These are phyloP conservation scores for Straminergon stramineum DNA, from an alignment of 225 moss, liverwort and hornwort species.

Conservation along the genomic window DNA sequence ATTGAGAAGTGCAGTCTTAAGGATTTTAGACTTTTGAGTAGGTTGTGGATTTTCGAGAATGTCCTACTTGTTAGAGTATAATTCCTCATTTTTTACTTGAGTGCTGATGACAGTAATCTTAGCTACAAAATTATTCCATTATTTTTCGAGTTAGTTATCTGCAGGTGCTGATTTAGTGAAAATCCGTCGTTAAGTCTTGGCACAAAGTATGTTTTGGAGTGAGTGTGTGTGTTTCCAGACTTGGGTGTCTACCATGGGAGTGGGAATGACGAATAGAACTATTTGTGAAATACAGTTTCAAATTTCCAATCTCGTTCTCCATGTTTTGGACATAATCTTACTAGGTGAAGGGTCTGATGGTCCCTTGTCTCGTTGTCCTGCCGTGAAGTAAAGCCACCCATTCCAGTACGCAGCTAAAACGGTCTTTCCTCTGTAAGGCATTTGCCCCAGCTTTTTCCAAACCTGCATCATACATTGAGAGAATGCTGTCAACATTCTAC, in stretches of 20 bases:
- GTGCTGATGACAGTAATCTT: neutral
- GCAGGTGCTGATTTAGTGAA: neutral
- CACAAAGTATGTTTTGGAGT: too few relatives aligned
- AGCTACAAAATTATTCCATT: neutral
- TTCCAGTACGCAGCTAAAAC: conserved; percentile 40
- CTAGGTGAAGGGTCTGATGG: conserved; percentile 25
- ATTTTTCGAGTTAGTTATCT: neutral
- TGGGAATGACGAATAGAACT: neutral
- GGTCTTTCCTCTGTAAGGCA: conserved; percentile 46
- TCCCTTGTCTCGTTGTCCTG: conserved; percentile 49
- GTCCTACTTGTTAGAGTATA: neutral
- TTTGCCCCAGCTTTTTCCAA: conserved; percentile 34
- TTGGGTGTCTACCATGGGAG: neutral
- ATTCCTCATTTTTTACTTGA: neutral
- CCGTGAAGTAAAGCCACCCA: conserved; percentile 49
- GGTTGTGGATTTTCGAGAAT: neutral
- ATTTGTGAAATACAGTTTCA: neutral
- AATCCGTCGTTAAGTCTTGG: neutral
- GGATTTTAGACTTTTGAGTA: neutral
- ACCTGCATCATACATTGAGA: neutral
- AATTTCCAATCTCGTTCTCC: conserved; percentile 23
- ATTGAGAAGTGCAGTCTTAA: neutral
- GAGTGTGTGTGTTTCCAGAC: neutral
- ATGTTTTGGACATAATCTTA: conserved; percentile 38
- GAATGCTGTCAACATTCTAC: neutral